phyloP scores from a whole-genome alignment of 371 early-diverging fungal species.

The Mucor sp. region DNA sequence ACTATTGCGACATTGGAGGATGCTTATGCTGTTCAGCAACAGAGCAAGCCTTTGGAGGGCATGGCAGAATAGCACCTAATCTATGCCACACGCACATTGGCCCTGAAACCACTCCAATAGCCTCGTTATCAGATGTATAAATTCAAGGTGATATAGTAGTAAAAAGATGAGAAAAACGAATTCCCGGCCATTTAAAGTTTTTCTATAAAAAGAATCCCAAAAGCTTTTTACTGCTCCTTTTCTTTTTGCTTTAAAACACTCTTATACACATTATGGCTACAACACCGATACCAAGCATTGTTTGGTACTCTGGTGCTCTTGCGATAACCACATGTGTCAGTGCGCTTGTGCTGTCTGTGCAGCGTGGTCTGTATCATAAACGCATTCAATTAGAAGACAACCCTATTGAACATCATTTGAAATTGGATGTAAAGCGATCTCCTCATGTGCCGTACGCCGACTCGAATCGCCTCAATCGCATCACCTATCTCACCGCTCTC shows the following conservation, averaged over 20 bases:
- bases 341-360: conserved; percentile 18
- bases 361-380: conserved; percentile 10
- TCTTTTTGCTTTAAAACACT: not conserved
- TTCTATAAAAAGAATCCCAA: not conserved
- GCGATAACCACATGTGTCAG: conserved; percentile 11
- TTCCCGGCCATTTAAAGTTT: not conserved
- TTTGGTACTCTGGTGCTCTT: conserved; percentile 12
- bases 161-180: not conserved
- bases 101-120: not conserved
- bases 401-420: not conserved
- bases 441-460: conserved; percentile 18
- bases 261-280: not conserved
- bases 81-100: too few species aligned
- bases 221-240: not conserved
- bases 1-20: too few species aligned
- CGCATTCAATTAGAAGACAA: conserved; percentile 3
- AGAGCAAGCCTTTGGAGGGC: too few species aligned
- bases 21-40: too few species aligned
- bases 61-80: too few species aligned
- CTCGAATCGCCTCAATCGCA: conserved; percentile 18
- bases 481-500: conserved; percentile 14
- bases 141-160: too few species aligned
- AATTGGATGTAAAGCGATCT: conserved; percentile 8
- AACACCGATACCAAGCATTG: not conserved
- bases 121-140: not conserved